Evolutionary conservation across 345 rosid genomes (phyloP).

Genomic region (Firmiana major): DNA sequence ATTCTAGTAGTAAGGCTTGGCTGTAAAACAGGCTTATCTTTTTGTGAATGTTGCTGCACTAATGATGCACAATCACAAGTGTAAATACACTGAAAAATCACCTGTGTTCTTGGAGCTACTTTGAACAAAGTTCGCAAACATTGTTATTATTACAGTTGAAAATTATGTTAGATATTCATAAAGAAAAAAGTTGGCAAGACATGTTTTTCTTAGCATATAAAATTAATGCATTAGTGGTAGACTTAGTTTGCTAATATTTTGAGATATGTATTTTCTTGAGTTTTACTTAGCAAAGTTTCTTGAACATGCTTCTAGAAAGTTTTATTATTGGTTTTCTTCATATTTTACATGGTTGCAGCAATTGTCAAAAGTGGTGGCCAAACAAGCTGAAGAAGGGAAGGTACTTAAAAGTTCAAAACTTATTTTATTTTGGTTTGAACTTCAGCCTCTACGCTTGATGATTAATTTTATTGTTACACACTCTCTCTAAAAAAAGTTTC

Average conservation of each 20-base stretch:
- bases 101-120: neutral
- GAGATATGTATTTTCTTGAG: conserved; percentile 8
- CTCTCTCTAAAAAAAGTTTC: neutral
- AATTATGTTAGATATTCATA: neutral
- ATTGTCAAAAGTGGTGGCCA: conserved; percentile 79
- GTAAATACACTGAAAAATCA: neutral
- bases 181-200: neutral
- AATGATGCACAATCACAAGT: neutral
- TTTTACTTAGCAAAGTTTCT: neutral
- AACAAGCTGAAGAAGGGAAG: conserved; percentile 94
- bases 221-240: neutral
- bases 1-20: neutral
- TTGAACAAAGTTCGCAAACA: neutral
- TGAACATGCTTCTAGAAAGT: neutral
- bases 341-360: conserved; percentile 47
- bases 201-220: neutral
- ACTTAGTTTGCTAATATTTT: conserved; percentile 3
- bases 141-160: neutral
- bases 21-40: neutral
- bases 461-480: neutral
- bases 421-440: conserved; percentile 12
- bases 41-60: neutral
- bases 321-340: neutral
- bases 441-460: neutral
- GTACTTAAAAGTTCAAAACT: conserved; percentile 27